Percentiles rank a stretch among this genome's conserved stretches.
Evolutionary conservation across 2,329 filamentous ascomycete genomes (phyloP).

Genomic region (Fusarium pilosicola): DNA sequence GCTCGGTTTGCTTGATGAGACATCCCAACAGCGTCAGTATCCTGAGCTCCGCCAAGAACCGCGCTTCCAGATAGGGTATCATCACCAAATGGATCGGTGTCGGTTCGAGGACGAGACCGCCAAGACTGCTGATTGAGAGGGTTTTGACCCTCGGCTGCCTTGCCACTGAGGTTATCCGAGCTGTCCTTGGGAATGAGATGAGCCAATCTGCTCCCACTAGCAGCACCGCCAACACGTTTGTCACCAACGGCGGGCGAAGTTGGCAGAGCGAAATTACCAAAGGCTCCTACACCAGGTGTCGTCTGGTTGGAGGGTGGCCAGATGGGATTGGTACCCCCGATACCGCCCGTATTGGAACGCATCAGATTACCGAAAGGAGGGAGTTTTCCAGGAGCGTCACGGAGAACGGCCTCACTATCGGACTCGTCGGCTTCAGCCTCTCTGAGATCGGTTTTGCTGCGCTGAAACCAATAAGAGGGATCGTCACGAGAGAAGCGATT

Average conservation of each 20-base stretch:
- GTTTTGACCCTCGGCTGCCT: conserved; percentile 60
- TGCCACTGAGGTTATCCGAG: conserved; percentile 68
- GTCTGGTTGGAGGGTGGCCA: conserved; percentile 62
- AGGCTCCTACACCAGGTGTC: conserved; percentile 78
- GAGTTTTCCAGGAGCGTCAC: conserved; percentile 47
- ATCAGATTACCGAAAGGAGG: conserved; percentile 58
- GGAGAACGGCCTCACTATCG: conserved; percentile 50
- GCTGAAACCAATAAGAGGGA: conserved; percentile 64
- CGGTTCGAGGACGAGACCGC: conserved; percentile 71
- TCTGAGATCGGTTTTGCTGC: conserved; percentile 64
- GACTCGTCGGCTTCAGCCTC: conserved; percentile 66
- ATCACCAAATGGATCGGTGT: conserved; percentile 82
- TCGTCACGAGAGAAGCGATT: conserved; percentile 72
- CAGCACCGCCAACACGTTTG: conserved; percentile 76
- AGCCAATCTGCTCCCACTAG: conserved; percentile 85
- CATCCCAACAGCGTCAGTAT: conserved; percentile 61
- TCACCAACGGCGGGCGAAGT: conserved; percentile 68
- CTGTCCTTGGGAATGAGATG: conserved; percentile 84
- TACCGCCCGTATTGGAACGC: conserved; percentile 65
- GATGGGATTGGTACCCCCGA: conserved; percentile 56
- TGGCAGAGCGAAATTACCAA: conserved; percentile 86
- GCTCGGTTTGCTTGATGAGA: conserved; percentile 48
- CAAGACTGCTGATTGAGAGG: conserved; percentile 59
- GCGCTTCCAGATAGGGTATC: conserved; percentile 73
- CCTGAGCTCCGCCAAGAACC: conserved; percentile 78